phyloP scores from a whole-genome alignment of 768 basidiomycete species.

The Cystobasidium ongulense region DNA sequence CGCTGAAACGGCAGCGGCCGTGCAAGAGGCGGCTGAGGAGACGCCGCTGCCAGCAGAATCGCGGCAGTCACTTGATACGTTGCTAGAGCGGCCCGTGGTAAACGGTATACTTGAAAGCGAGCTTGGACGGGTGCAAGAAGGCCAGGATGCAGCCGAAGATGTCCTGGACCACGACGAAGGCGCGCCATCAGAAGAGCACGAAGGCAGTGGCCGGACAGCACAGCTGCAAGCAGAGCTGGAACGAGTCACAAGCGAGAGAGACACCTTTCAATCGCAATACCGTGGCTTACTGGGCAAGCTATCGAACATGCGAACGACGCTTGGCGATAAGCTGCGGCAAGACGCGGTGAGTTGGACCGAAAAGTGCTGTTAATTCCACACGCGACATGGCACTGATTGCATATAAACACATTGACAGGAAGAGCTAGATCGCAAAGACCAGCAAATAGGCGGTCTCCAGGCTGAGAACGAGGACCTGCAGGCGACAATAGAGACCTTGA shows the following conservation, averaged over 20 bases:
- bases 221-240: constrained; percentile 67
- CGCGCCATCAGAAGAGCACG: neutral
- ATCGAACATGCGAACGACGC: constrained; percentile 81
- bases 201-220: neutral
- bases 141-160: neutral
- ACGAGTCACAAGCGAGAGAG: constrained; percentile 72
- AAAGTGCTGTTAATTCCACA: neutral
- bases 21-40: constrained; percentile 8
- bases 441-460: constrained; percentile 67
- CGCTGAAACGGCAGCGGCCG: neutral
- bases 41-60: neutral
- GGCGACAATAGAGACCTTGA: constrained; percentile 66
- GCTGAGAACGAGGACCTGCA: constrained; percentile 67
- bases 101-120: neutral
- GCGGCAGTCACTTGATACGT: neutral
- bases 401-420: constrained; percentile 55
- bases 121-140: neutral
- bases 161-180: neutral
- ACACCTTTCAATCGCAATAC: constrained; percentile 75
- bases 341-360: constrained; percentile 67
- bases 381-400: neutral
- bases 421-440: constrained; percentile 90
- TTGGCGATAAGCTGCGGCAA: constrained; percentile 88
- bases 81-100: neutral
- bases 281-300: constrained; percentile 75